Conservation (phyloP, 2,329 filamentous ascomycete species). For the Aureobasidium sp. region DNA sequence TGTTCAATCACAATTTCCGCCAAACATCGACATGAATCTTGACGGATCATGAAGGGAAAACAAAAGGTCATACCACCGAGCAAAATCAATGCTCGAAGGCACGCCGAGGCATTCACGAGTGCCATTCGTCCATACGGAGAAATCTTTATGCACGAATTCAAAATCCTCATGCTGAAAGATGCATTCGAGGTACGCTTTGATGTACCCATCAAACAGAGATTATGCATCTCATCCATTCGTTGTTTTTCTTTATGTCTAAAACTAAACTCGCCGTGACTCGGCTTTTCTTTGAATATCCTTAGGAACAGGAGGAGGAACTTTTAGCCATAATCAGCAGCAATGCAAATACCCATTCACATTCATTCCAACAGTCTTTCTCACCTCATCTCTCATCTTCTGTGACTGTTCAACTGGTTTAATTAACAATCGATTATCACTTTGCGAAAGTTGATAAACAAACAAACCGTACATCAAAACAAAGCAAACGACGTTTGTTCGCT, state of each 20-base stretch:
- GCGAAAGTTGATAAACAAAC: neutral
- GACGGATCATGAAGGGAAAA: constrained; percentile 15
- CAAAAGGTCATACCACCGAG: no score
- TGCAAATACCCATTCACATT: neutral
- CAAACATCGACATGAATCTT: constrained; percentile 9
- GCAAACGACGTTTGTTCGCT: neutral
- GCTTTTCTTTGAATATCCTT: neutral
- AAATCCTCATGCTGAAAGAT: constrained; percentile 20
- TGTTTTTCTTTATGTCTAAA: constrained; percentile 1
- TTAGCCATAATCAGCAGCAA: neutral
- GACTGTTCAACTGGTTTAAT: neutral
- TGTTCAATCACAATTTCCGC: neutral
- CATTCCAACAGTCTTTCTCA: no score
- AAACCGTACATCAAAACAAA: neutral
- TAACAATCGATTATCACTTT: no score
- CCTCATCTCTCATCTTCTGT: neutral
- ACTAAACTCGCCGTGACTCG: neutral
- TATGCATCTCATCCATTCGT: neutral
- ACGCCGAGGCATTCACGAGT: constrained; percentile 5
- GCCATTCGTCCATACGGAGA: constrained; percentile 14
- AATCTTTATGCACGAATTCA: constrained; percentile 11
- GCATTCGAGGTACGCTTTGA: constrained; percentile 9
- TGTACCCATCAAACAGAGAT: neutral
- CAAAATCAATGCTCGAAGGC: constrained; percentile 13
- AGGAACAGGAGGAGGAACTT: neutral